Evolutionary conservation across 1,284 basidiomycete species (phyloP).

Genomic region (Rhodotorula sp.): DNA sequence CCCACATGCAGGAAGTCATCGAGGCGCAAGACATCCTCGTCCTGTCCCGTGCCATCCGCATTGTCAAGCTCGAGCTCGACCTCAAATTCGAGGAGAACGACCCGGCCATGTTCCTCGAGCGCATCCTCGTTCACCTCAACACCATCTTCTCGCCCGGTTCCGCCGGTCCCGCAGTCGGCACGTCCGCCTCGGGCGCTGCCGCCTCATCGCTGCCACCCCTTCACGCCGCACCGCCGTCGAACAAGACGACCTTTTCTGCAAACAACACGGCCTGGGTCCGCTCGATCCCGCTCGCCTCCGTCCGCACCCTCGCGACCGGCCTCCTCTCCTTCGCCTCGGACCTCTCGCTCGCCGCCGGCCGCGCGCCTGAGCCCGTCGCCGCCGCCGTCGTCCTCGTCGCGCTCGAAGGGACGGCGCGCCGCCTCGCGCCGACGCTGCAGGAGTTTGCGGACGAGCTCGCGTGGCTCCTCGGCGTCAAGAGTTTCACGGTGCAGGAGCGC

Average conservation of each 20-base stretch:
- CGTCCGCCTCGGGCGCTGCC: background rate
- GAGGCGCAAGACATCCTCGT: conserved; percentile 57
- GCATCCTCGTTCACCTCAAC: conserved; percentile 57
- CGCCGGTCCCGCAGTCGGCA: conserved; percentile 43
- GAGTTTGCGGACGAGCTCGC: conserved; percentile 63
- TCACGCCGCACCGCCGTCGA: conserved; percentile 8
- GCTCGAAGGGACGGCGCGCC: conserved; percentile 64
- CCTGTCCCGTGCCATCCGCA: conserved; percentile 56
- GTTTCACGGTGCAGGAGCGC: conserved; percentile 63
- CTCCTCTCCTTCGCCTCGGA: conserved; percentile 60
- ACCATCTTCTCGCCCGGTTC: conserved; percentile 48
- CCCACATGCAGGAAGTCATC: conserved; percentile 55
- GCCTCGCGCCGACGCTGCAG: conserved; percentile 60
- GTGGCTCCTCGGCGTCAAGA: conserved; percentile 56
- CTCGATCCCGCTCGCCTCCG: conserved; percentile 54
- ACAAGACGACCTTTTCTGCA: conserved; percentile 48
- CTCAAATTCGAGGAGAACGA: conserved; percentile 40
- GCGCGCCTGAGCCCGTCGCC: conserved; percentile 48
- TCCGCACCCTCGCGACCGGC: conserved; percentile 60
- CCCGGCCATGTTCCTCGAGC: conserved; percentile 59
- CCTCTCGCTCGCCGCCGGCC: conserved; percentile 49
- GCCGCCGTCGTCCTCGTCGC: conserved; percentile 69
- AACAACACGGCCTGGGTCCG: conserved; percentile 52
- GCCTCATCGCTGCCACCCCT: conserved; percentile 40
- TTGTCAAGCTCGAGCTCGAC: conserved; percentile 39